Base-by-base conservation (phyloP, 2,329 filamentous ascomycete species). In the Massarina eburnea region DNA sequence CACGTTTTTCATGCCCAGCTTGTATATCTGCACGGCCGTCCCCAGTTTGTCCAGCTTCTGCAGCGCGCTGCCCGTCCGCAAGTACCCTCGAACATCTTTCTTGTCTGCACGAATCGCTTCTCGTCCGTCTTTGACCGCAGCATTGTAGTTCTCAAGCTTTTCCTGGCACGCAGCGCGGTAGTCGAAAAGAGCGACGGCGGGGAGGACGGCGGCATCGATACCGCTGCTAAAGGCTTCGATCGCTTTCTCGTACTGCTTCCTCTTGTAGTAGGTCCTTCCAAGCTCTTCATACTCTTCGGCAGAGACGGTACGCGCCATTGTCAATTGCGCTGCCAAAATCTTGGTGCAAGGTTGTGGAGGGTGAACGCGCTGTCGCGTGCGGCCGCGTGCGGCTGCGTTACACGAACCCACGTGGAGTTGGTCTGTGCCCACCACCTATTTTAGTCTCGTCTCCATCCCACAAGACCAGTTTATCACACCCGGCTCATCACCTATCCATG, bases 21-120 rank as follows among this genome's bases (percentile, higher is more conserved):
- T 72, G 63, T 83, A 84, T 19, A 83, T 75, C 9, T 76, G 73
- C 10, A 80, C 56, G 5, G 82, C 82, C 19, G 74, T 75, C n/a
- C 76, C 72, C 2, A 68, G 61, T 57, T 79, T 81, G 9, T 73
- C 71, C 66, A 78, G 75, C 47, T 73, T 74, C 39, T 72, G 61
- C 10, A 78, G 60, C 7, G 75, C 55, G 45, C 76, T 77, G 2
- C 75, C 80, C 20, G 77, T 78, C 42, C 80, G 77, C 21, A 84
- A 60, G 59, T 84, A 84, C 8, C 81, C 81, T 46, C 75, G 75
- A n/a, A 77, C 72, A 62, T 82, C 76, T 18, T 71, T 68, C 43
- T 73, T 74, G 37, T 76, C 66, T 14, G 71, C 52, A 44, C 75
- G 75, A 44, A 85, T 81, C 71, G 82, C 81, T 17, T 71, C 70